phyloP scores from a whole-genome alignment of 768 basidiomycete species.

The Daedaleopsis nitida region DNA sequence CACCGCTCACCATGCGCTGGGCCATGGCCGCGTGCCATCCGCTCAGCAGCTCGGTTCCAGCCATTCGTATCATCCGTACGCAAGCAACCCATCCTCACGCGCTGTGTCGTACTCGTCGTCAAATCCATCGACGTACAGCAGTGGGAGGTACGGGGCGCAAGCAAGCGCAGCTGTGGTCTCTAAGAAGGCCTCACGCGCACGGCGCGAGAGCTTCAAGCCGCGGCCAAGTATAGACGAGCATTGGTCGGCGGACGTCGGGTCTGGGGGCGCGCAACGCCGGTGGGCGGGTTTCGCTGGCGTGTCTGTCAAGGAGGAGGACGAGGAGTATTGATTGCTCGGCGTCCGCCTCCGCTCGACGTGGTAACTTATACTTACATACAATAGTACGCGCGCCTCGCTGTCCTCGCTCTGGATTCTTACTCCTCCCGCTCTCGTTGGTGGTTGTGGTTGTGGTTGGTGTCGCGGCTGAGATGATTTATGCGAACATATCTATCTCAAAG shows the following conservation, averaged over 20 bases:
- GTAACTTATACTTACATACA: not conserved
- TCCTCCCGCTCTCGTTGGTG: not conserved
- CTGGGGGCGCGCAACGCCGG: conserved; percentile 16
- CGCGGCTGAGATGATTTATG: conserved; percentile 4
- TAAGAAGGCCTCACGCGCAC: conserved; percentile 54
- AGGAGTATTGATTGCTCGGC: conserved; percentile 24
- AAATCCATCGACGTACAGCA: conserved; percentile 19
- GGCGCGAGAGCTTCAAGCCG: conserved; percentile 83
- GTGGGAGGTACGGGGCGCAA: conserved; percentile 3
- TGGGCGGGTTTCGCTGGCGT: conserved; percentile 32
- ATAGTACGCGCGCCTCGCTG: not conserved
- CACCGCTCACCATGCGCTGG: conserved; percentile 55
- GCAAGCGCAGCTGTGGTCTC: conserved; percentile 25
- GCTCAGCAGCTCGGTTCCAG: conserved; percentile 28
- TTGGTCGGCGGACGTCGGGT: conserved; percentile 10
- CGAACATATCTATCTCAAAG: conserved; percentile 13
- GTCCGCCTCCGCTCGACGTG: not conserved
- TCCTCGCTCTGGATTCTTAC: not conserved
- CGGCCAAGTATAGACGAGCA: conserved; percentile 67
- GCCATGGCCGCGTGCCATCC: conserved; percentile 51
- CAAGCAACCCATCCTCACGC: conserved; percentile 1
- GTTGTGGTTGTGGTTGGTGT: not conserved
- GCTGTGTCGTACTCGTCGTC: conserved; percentile 24
- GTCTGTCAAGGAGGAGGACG: conserved; percentile 35
- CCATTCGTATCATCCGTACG: conserved; percentile 22